These are phyloP conservation scores for Annulohypoxylon truncatum DNA, from an alignment of 2,329 filamentous ascomycete species.

Conservation along the genomic window DNA sequence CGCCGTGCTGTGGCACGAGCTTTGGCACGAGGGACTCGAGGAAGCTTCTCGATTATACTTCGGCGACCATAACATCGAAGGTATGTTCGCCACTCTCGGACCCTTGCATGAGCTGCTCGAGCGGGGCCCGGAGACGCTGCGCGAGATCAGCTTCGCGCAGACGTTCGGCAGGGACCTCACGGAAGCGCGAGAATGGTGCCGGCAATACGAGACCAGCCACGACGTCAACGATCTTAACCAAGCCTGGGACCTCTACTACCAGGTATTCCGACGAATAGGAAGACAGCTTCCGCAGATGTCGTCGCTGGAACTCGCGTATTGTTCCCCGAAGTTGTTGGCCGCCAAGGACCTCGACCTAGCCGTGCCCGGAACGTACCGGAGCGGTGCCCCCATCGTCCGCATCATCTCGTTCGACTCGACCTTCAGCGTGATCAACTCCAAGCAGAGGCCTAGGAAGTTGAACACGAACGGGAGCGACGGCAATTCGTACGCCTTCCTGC, in stretches of 20 bases:
- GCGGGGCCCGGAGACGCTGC: constrained; percentile 88
- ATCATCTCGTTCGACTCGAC: constrained; percentile 93
- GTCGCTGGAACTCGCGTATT: constrained; percentile 93
- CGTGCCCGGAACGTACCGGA: constrained; percentile 94
- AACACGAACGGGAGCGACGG: constrained; percentile 91
- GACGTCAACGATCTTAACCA: constrained; percentile 96
- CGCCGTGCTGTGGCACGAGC: constrained; percentile 97
- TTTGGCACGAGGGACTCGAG: constrained; percentile 98
- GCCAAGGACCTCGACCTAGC: constrained; percentile 89
- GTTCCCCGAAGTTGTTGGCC: constrained; percentile 90
- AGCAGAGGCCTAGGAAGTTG: constrained; percentile 93
- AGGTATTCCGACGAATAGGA: constrained; percentile 95
- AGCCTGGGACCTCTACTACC: constrained; percentile 99
- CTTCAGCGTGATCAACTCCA: constrained; percentile 93
- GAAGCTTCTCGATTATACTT: constrained; percentile 98
- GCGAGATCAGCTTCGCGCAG: constrained; percentile 97
- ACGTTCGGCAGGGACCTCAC: constrained; percentile 95
- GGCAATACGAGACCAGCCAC: constrained; percentile 86
- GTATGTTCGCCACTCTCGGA: constrained; percentile 92
- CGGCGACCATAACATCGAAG: constrained; percentile 95
- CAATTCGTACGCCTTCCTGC: constrained; percentile 83
- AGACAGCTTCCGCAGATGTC: constrained; percentile 93
- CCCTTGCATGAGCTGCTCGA: constrained; percentile 94
- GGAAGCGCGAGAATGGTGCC: constrained; percentile 96
- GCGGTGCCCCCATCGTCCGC: constrained; percentile 78